These are phyloP conservation scores for Corymbia calophylla DNA, from an alignment of 441 rosid genomes.

Conservation along the genomic window DNA sequence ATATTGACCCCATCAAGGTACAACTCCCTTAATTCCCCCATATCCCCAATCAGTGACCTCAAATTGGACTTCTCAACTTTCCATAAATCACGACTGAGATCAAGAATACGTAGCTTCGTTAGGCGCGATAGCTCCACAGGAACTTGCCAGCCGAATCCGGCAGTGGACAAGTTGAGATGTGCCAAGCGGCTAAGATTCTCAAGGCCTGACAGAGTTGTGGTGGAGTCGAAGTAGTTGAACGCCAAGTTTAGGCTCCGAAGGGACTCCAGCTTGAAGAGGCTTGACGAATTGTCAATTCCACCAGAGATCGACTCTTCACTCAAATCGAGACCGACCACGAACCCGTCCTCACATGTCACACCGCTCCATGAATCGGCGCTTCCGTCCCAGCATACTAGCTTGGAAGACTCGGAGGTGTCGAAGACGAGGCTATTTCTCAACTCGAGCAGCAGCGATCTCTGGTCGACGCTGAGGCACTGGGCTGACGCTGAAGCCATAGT, in stretches of 20 bases:
- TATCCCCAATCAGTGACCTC: slow-evolving; percentile 6
- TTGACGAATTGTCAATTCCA: slow-evolving; percentile 5
- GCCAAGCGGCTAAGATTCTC: slow-evolving; percentile 9
- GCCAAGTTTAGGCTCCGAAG: slow-evolving; percentile 32
- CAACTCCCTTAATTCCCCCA: slow-evolving; percentile 14
- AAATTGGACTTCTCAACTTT: slow-evolving; percentile 19
- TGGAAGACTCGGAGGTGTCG: neutral
- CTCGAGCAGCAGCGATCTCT: slow-evolving; percentile 20
- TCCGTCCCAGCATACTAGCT: slow-evolving; percentile 17
- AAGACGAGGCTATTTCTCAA: slow-evolving; percentile 14
- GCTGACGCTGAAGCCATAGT: slow-evolving; percentile 7
- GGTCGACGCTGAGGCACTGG: slow-evolving; percentile 19
- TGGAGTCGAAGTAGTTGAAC: slow-evolving; percentile 3
- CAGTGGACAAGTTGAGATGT: neutral
- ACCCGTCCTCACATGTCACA: slow-evolving; percentile 23
- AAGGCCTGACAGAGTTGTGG: slow-evolving; percentile 1
- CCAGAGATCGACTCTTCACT: slow-evolving; percentile 17
- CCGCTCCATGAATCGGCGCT: slow-evolving; percentile 27
- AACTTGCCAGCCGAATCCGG: slow-evolving; percentile 15
- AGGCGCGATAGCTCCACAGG: neutral
- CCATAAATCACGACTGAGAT: neutral
- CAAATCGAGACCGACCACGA: slow-evolving; percentile 29
- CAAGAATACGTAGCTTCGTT: neutral
- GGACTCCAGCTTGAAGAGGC: slow-evolving; percentile 16
- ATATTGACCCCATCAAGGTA: slow-evolving; percentile 29